Percentiles rank a stretch among this genome's conserved stretches.
Evolutionary conservation across 305 asterid species (phyloP).

Genomic region (Fraxinus xanthoxyloides): DNA sequence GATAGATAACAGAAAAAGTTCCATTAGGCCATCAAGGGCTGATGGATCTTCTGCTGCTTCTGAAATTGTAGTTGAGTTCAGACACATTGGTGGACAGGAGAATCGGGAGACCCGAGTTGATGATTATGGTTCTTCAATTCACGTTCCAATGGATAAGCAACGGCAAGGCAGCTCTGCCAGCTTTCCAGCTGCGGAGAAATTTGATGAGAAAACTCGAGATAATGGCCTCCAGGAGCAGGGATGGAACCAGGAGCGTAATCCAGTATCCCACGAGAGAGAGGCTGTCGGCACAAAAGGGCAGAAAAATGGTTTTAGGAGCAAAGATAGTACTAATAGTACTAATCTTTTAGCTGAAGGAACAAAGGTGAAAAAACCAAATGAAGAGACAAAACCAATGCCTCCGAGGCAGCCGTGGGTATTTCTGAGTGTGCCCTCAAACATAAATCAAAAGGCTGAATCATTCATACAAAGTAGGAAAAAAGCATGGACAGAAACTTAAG

Average conservation of each 20-base stretch:
- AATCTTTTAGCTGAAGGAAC: slow-evolving; percentile 2
- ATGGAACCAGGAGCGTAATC: slow-evolving; percentile 3
- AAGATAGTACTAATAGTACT: slow-evolving; percentile 4
- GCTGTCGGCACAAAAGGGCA: neutral
- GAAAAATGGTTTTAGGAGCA: slow-evolving; percentile 2
- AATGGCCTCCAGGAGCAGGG: neutral
- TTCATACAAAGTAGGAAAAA: slow-evolving; percentile 53
- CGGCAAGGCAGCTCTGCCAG: neutral
- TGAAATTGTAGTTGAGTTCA: slow-evolving; percentile 48
- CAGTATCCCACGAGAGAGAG: slow-evolving; percentile 18
- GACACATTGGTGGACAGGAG: slow-evolving; percentile 29
- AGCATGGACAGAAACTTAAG: slow-evolving; percentile 32
- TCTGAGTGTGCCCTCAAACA: slow-evolving; percentile 37
- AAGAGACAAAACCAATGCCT: slow-evolving; percentile 4
- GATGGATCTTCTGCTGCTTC: slow-evolving; percentile 18
- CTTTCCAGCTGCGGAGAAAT: neutral
- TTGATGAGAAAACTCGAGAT: neutral
- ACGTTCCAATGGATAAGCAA: slow-evolving; percentile 4
- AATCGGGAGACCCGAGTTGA: slow-evolving; percentile 10
- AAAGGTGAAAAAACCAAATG: slow-evolving; percentile 3
- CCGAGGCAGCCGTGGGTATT: slow-evolving; percentile 26
- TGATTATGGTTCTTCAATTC: neutral
- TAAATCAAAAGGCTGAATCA: slow-evolving; percentile 51
- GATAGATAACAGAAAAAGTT: slow-evolving; percentile 10
- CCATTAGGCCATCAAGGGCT: neutral